Conservation (phyloP, 441 rosid genomes). For the Omphalea diandra region DNA sequence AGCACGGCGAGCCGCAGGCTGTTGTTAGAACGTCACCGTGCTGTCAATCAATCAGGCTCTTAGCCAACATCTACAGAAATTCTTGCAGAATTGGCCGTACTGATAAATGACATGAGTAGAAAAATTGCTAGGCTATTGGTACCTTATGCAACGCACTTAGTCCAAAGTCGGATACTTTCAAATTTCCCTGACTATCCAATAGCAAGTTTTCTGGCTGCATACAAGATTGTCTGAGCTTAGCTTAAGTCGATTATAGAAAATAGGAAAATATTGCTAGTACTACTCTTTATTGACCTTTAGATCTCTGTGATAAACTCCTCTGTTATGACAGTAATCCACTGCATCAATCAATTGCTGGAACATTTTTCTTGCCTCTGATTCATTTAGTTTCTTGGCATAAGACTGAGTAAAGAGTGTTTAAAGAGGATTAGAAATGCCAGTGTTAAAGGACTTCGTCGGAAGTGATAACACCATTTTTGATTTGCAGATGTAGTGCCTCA, state of each 20-base stretch:
- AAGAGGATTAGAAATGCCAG: constrained; percentile 11
- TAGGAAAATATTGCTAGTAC: neutral
- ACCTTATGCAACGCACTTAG: constrained; percentile 78
- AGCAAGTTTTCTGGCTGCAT: constrained; percentile 88
- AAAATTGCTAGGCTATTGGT: constrained; percentile 3
- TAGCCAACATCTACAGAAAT: constrained; percentile 19
- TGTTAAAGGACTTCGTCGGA: neutral
- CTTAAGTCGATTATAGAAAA: neutral
- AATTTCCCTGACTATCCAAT: constrained; percentile 61
- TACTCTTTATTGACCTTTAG: constrained; percentile 50
- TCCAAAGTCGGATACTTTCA: constrained; percentile 87
- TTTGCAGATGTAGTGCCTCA: constrained; percentile 25
- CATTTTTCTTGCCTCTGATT: constrained; percentile 71
- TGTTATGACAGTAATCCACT: constrained; percentile 79
- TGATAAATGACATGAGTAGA: neutral
- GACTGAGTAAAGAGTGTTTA: constrained; percentile 33
- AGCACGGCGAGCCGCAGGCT: constrained; percentile 91
- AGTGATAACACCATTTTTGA: neutral
- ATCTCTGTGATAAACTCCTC: constrained; percentile 91
- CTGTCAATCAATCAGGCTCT: constrained; percentile 35
- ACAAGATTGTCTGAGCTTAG: constrained; percentile 10
- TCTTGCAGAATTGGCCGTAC: neutral
- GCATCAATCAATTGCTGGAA: constrained; percentile 90
- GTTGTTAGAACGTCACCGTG: constrained; percentile 78
- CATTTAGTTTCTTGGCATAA: constrained; percentile 47